Evolutionary conservation across 495 filamentous ascomycete genomes (phyloP), one percentile per base, ranked within the genome.

Genomic region (Poronia punctata): DNA sequence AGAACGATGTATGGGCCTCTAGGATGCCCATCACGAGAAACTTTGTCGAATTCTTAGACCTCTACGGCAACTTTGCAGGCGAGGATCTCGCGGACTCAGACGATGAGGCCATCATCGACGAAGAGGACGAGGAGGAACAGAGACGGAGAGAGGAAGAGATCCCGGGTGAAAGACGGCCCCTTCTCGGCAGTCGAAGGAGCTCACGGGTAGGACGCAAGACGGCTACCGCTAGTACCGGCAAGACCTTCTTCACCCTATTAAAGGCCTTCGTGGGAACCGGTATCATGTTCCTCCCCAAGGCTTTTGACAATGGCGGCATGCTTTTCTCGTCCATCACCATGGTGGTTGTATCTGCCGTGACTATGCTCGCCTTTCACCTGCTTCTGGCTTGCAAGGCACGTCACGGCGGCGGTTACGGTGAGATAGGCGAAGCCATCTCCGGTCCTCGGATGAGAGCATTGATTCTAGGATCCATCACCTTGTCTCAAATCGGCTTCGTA

Each of bases 31-130:
- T 81, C 11, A 80, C 81, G 0, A 59, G 61, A n/a, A 76, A 76
- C 46, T 86, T 86, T 45, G 70, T 81, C 23, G 75, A 79, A 27
- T 86, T 84, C 46, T 65, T 86, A 8, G 77, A 82, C 31, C 56
- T 84, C 5, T 86, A 84, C 53, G 81, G 80, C 0, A 74, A 69
- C 34, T 86, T 86, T 53, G 82, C 82, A 0, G 82, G 81, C 5
- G 82, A 86, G 49, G 80, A 84, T 42, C 67, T 86, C 9, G 73
- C 62, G 3, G 82, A 84, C 31, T 74, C 75, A 0, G 78, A 80
- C 37, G 74, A 80, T 25, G 79, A 83, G 35, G 69, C 65, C 15
- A 57, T 69, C 11, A 39, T 57, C 0, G 64, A 60, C 7, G 68
- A 67, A 3, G 67, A 68, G 5, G 64, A 60, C 7, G 71, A 66